Evolutionary conservation across 192 early-diverging fungal genomes (phyloP), one percentile per base, ranked within the genome.

Genomic region (Coemansia asiatica): DNA sequence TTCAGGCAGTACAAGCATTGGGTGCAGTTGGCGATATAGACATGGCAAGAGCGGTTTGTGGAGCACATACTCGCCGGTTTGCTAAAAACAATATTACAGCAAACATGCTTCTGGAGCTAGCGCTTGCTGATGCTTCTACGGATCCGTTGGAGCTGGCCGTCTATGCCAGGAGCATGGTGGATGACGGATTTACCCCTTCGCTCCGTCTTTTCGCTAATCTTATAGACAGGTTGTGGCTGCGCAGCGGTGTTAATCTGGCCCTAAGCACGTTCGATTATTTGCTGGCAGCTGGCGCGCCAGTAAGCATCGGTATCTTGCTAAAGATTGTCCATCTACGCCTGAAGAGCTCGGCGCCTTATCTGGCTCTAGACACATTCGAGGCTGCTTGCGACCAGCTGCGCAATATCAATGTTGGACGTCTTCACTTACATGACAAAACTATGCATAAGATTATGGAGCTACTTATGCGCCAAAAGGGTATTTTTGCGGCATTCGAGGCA

Each of bases 11-110:
- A 27, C 44, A 49, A 13, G 56, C 61, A 2, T 61, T 82, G 21
- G 67, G 61, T 56, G 33, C 21, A 2, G 31, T 54, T 12, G 61
- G 50, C 4, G 33, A 58, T 3, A 9, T 49, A 47, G 21, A 63
- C 50, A n/a, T 59, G 57, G 28, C 60, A 10, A 51, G 28, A 10
- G 55, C 38, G 29, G 10, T 75, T 33, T 8, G n/a, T 4, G 48
- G 58, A 4, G 64, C 61, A 9, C 48, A 60, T 48, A 44, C 68
- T 2, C 1, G 25, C 5, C 35, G 50, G 22, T 68, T 61, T 25
- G 70, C 74, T 8, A 65, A 62, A 21, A 82, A 76, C 64, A 82
- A 75, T 27, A 31, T 48, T 5, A 72, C 66, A 2, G 74, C 67
- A 44, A 76, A 76, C 49, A 47, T 68, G 33, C 60, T 50, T 0